Evolutionary conservation across 2,329 filamentous ascomycete species (phyloP).

Genomic region (Aspergillus transmontanensis): DNA sequence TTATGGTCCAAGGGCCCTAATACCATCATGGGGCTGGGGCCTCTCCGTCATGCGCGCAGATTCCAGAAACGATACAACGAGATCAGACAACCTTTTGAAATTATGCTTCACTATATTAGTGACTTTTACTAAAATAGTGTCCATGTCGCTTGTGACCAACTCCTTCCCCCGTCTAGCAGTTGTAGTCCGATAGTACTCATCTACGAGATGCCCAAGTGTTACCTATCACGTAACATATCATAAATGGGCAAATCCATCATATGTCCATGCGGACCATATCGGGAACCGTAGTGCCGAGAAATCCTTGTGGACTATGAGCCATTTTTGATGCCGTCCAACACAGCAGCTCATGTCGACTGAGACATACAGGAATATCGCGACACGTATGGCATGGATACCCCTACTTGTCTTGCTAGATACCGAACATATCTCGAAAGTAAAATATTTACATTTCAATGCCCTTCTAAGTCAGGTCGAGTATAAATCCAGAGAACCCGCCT

Average conservation of each 20-base stretch:
- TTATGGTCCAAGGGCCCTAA: background rate
- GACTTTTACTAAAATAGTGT: background rate
- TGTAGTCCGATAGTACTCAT: no score
- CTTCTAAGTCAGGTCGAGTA: background rate
- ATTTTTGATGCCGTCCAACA: background rate
- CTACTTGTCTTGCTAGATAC: background rate
- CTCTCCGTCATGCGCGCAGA: background rate
- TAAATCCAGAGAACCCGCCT: slow-evolving; percentile 7
- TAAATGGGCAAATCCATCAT: background rate
- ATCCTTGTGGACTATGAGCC: background rate
- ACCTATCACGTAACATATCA: background rate
- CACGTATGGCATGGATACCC: background rate
- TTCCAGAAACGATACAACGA: background rate
- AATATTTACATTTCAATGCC: slow-evolving; percentile 4
- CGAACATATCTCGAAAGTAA: slow-evolving; percentile 1
- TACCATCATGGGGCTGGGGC: background rate
- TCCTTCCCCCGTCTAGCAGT: no score
- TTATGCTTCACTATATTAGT: background rate
- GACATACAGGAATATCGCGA: background rate
- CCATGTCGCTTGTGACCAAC: background rate
- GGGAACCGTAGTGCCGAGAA: background rate
- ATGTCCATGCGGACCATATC: background rate
- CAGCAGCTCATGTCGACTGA: background rate
- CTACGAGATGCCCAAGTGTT: background rate
- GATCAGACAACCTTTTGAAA: background rate